Percentiles rank a stretch among this genome's conserved stretches.
Conservation (phyloP, 345 rosid species). For the Salix dunnii region DNA sequence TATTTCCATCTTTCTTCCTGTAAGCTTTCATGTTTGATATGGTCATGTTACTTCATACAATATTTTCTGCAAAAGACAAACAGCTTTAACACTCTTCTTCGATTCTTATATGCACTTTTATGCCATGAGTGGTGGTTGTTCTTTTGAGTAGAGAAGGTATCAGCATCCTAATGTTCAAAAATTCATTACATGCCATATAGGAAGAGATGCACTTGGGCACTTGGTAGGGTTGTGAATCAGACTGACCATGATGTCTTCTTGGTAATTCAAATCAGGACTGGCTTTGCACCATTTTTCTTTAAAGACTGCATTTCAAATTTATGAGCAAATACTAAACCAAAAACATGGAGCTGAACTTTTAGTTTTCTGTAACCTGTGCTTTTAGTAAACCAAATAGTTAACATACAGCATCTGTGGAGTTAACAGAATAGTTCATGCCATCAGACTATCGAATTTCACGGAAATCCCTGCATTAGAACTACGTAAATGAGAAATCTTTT, state of each 20-base stretch:
- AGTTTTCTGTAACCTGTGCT: not conserved
- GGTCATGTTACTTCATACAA: not conserved
- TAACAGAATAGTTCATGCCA: not conserved
- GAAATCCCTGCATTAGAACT: slow-evolving; percentile 1
- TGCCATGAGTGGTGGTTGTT: not conserved
- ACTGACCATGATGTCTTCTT: not conserved
- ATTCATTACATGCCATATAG: not conserved
- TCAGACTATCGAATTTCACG: not conserved
- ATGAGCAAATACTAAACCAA: not conserved
- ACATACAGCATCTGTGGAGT: not conserved
- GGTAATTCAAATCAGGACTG: not conserved
- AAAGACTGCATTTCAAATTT: not conserved
- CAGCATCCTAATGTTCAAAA: not conserved
- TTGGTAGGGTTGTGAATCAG: not conserved
- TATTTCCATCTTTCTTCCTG: not conserved
- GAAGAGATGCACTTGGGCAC: not conserved
- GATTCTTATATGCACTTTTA: not conserved
- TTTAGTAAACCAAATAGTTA: not conserved
- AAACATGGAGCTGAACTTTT: no score
- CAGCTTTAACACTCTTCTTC: not conserved
- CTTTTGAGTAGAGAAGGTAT: not conserved
- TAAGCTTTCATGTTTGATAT: not conserved
- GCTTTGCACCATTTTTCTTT: not conserved
- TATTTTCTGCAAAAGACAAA: not conserved
- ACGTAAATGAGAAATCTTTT: not conserved